A percentile compares a stretch with the other conserved stretches of the same genome.
Conservation (phyloP, 176 grass and related monocot species). For the Musa itinerans region DNA sequence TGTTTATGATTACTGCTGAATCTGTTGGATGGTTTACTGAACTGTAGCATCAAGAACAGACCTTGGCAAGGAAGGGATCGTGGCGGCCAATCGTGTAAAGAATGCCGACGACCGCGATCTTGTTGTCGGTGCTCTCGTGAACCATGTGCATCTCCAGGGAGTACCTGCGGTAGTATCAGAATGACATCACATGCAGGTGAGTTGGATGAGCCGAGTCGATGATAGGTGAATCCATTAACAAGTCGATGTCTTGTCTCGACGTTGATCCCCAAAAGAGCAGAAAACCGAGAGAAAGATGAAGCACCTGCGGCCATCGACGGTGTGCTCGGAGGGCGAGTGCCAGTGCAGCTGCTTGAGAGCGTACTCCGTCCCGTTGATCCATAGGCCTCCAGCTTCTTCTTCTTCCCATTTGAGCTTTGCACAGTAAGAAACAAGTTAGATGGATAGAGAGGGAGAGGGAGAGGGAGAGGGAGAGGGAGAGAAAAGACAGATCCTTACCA, state of each 20-base stretch:
- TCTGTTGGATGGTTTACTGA: no score
- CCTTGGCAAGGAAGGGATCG: constrained; percentile 39
- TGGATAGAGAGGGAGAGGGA: constrained; percentile 20
- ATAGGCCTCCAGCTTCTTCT: constrained; percentile 42
- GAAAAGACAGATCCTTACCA: constrained; percentile 21
- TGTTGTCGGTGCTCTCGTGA: constrained; percentile 32
- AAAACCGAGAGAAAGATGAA: background rate
- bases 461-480: background rate
- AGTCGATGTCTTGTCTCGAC: no score
- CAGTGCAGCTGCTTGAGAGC: constrained; percentile 51
- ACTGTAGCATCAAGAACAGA: background rate
- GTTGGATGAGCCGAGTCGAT: background rate
- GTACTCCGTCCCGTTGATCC: constrained; percentile 50
- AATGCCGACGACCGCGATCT: constrained; percentile 42
- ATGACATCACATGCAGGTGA: no score
- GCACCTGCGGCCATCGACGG: constrained; percentile 35
- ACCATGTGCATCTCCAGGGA: constrained; percentile 71
- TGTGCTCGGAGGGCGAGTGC: constrained; percentile 78
- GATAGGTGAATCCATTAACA: background rate
- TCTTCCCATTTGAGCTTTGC: constrained; percentile 33
- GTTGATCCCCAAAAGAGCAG: no score
- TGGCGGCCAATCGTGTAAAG: constrained; percentile 35
- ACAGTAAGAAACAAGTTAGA: background rate
- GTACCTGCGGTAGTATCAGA: constrained; percentile 15
- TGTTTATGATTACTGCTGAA: no score